These are phyloP conservation scores for Candida dajiaensis DNA, from an alignment of 805 yeast genomes.

Conservation along the genomic window DNA sequence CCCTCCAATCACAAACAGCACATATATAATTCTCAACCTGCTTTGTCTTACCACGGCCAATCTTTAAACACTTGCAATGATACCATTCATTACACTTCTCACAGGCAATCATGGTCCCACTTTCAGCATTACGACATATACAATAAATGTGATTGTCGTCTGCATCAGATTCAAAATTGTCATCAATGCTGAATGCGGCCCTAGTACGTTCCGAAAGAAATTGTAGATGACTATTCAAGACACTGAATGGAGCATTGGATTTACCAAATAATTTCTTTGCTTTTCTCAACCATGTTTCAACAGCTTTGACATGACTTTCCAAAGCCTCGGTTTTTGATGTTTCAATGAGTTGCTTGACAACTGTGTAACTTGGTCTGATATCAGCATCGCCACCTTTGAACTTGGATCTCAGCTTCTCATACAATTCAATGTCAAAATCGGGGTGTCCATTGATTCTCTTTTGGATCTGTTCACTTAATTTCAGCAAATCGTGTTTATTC, in stretches of 20 bases:
- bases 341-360: slow-evolving; percentile 23
- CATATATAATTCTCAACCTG: slow-evolving; percentile 39
- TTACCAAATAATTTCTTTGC: slow-evolving; percentile 31
- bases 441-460: slow-evolving; percentile 2
- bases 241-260: slow-evolving; percentile 27
- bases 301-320: slow-evolving; percentile 19
- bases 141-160: slow-evolving; percentile 38
- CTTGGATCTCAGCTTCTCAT: slow-evolving; percentile 8
- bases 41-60: slow-evolving; percentile 27
- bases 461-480: slow-evolving; percentile 4
- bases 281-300: slow-evolving; percentile 33
- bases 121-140: slow-evolving; percentile 54
- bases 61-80: slow-evolving; percentile 52
- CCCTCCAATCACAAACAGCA: slow-evolving; percentile 44
- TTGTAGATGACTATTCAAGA: slow-evolving; percentile 24
- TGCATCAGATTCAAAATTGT: slow-evolving; percentile 17
- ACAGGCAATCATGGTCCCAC: slow-evolving; percentile 64
- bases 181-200: slow-evolving; percentile 20
- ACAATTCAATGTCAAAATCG: slow-evolving; percentile 2
- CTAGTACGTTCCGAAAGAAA: slow-evolving; percentile 16
- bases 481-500: slow-evolving; percentile 10
- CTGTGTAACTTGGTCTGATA: slow-evolving; percentile 26
- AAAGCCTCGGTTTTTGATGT: slow-evolving; percentile 12
- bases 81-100: slow-evolving; percentile 70
- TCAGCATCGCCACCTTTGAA: slow-evolving; percentile 27